A percentile compares a stretch with the other conserved stretches of the same genome.
These are phyloP conservation scores for Penicillium cosmopolitanum DNA, from an alignment of 495 filamentous ascomycete species.

Conservation along the genomic window DNA sequence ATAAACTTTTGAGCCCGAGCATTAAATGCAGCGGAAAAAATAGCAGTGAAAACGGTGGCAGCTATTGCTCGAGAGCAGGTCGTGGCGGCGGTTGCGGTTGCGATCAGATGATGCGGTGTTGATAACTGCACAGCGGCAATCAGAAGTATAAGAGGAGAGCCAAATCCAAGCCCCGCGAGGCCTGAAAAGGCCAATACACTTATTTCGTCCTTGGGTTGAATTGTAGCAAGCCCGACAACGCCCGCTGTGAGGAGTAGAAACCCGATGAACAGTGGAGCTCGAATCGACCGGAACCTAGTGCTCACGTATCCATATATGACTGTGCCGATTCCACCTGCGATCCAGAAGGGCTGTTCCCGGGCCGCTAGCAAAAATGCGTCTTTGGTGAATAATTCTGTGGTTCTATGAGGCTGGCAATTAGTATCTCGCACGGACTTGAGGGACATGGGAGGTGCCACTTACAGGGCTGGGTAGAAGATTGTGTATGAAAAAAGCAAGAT, in stretches of 20 bases:
- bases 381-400: slow-evolving; percentile 4
- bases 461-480: slow-evolving; percentile 17
- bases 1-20: slow-evolving; percentile 6
- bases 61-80: slow-evolving; percentile 15
- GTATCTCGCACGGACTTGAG: background rate
- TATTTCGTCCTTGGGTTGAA: slow-evolving; percentile 7
- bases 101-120: slow-evolving; percentile 12
- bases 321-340: slow-evolving; percentile 10
- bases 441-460: background rate
- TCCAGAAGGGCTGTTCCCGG: slow-evolving; percentile 13
- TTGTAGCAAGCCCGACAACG: slow-evolving; percentile 10
- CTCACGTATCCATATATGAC: slow-evolving; percentile 17
- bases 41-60: slow-evolving; percentile 12
- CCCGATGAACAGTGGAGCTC: slow-evolving; percentile 6
- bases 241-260: slow-evolving; percentile 14
- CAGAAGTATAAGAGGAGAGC: slow-evolving; percentile 9
- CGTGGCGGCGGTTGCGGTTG: slow-evolving; percentile 14
- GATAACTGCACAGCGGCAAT: slow-evolving; percentile 16
- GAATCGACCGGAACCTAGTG: slow-evolving; percentile 11
- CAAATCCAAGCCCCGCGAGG: slow-evolving; percentile 12
- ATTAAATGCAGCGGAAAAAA: slow-evolving; percentile 1
- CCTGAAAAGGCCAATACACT: slow-evolving; percentile 7
- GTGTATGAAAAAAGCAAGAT: slow-evolving; percentile 16
- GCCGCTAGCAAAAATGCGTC: slow-evolving; percentile 11
- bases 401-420: background rate